Conservation (phyloP, 768 basidiomycete genomes). For the Candolleomyces eurysporus region DNA sequence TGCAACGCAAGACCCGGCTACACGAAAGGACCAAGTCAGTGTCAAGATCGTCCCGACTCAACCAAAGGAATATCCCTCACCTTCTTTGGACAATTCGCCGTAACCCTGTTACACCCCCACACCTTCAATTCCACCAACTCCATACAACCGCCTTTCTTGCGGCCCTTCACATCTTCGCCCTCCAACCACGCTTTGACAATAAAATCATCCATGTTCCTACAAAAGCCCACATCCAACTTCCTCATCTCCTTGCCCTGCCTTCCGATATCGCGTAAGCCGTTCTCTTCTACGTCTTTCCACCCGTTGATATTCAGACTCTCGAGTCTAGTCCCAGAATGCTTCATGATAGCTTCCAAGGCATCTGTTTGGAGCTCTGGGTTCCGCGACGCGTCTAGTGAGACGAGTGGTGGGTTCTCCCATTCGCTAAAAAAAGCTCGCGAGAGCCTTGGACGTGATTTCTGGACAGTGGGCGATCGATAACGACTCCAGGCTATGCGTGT, state of each 20-base stretch:
- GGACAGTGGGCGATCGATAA: constrained; percentile 57
- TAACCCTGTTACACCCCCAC: constrained; percentile 55
- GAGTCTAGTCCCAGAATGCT: constrained; percentile 62
- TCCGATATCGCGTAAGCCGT: constrained; percentile 35
- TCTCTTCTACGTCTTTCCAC: constrained; percentile 60
- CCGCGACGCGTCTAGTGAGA: constrained; percentile 57
- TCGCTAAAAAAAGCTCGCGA: constrained; percentile 68
- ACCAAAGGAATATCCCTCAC: constrained; percentile 21
- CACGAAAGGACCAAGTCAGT: background rate
- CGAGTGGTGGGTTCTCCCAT: constrained; percentile 56
- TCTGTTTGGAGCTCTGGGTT: constrained; percentile 50
- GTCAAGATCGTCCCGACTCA: background rate
- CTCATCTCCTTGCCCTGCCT: constrained; percentile 39
- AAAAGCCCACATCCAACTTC: constrained; percentile 82
- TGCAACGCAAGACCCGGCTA: background rate
- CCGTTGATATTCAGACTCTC: constrained; percentile 71
- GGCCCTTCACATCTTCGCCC: constrained; percentile 23
- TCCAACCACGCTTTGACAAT: constrained; percentile 68
- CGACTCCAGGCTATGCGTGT: constrained; percentile 45
- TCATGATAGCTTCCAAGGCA: constrained; percentile 61
- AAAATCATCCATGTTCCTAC: constrained; percentile 80
- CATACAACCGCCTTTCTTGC: constrained; percentile 30
- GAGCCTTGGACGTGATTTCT: constrained; percentile 67
- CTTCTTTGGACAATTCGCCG: constrained; percentile 37
- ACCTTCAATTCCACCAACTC: constrained; percentile 45